Conservation (phyloP, 441 rosid species). For the Arabidopsis lyrata region DNA sequence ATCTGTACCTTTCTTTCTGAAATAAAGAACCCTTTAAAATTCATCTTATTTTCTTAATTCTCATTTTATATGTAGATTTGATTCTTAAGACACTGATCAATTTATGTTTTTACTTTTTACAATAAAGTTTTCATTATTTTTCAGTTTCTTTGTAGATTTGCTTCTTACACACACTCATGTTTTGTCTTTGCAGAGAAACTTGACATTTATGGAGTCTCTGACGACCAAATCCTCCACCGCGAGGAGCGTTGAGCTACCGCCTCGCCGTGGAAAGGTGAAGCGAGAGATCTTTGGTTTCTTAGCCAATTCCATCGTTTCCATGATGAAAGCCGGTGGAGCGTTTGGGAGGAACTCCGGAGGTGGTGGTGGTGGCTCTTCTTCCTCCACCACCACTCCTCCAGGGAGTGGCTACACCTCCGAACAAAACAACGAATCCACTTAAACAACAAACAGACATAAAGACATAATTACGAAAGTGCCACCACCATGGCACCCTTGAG, state of each 20-base stretch:
- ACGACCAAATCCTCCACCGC: constrained; percentile 9
- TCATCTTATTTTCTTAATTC: not conserved
- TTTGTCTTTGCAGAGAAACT: constrained; percentile 37
- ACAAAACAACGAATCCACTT: constrained; percentile 29
- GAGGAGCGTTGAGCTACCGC: constrained; percentile 45
- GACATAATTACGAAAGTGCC: constrained; percentile 31
- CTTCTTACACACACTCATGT: constrained; percentile 28
- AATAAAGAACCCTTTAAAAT: constrained; percentile 12
- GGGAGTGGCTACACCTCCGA: constrained; percentile 50
- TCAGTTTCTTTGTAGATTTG: not conserved
- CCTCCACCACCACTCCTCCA: constrained; percentile 48
- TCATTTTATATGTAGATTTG: constrained; percentile 10
- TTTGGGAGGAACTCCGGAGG: constrained; percentile 22
- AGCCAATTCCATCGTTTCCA: constrained; percentile 32
- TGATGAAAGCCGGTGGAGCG: constrained; percentile 36
- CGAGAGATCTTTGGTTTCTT: constrained; percentile 51
- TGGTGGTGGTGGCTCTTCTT: constrained; percentile 25
- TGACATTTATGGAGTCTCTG: constrained; percentile 36
- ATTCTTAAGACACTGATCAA: not conserved
- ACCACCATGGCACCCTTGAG: constrained; percentile 7
- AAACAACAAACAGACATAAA: constrained; percentile 2
- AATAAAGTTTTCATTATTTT: not conserved
- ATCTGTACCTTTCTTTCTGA: constrained; percentile 45
- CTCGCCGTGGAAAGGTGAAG: constrained; percentile 56
- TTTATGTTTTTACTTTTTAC: not conserved